phyloP scores from a whole-genome alignment of 257 asterid genomes.

The Lycium barbarum region DNA sequence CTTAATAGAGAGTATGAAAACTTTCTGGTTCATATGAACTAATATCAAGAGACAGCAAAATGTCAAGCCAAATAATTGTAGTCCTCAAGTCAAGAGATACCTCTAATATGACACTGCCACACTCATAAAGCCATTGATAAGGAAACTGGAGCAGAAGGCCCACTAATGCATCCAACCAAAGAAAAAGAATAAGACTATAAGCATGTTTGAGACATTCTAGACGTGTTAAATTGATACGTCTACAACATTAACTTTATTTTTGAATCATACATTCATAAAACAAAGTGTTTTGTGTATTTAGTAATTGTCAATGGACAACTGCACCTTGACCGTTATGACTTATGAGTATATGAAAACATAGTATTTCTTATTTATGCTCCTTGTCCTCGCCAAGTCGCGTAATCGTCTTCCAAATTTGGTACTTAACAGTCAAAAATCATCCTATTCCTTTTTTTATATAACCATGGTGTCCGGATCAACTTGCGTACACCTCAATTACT shows the following conservation, averaged over 20 bases:
- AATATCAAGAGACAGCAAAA: not conserved
- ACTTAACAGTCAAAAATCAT: not conserved
- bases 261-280: not conserved
- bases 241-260: too few species aligned
- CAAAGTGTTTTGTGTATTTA: not conserved
- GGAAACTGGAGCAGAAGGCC: not conserved
- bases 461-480: too few species aligned
- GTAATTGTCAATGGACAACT: not conserved
- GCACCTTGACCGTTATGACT: not conserved
- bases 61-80: not conserved
- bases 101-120: not conserved
- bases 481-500: too few species aligned
- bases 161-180: not conserved
- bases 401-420: constrained; percentile 12
- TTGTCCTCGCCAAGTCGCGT: not conserved
- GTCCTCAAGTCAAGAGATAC: not conserved
- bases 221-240: not conserved
- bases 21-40: not conserved
- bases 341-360: constrained; percentile 1
- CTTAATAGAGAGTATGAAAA: not conserved
- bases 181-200: constrained; percentile 14
- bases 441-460: not conserved
- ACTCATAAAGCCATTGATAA: constrained; percentile 7
- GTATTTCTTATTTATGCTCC: not conserved
- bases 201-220: constrained; percentile 3